These are phyloP conservation scores for Logfia minima DNA, from an alignment of 129 eudicot genomes.

Conservation along the genomic window DNA sequence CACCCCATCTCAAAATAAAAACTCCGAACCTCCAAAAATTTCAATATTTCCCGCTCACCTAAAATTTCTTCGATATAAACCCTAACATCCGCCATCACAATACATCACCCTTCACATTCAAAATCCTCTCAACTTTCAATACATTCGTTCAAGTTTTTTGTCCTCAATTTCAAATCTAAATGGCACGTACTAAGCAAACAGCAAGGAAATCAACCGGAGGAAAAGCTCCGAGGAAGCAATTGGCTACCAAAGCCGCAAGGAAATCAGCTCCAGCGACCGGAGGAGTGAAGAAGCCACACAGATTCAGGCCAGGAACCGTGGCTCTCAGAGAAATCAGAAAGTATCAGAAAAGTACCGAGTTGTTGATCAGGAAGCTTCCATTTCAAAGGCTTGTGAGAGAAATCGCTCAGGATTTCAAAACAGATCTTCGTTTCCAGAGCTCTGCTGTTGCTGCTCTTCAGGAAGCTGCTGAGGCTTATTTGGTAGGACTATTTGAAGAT, in stretches of 20 bases:
- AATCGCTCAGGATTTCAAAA: slow-evolving; percentile 11
- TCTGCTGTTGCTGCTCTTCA: slow-evolving; percentile 1
- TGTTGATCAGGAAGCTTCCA: slow-evolving; percentile 41
- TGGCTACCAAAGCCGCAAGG: slow-evolving; percentile 3
- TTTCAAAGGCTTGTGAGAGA: slow-evolving; percentile 12
- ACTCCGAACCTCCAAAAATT: not conserved
- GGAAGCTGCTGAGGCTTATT: slow-evolving; percentile 46
- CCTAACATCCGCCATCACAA: not conserved
- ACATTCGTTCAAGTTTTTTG: not conserved
- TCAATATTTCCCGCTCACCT: slow-evolving; percentile 26
- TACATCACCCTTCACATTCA: not conserved
- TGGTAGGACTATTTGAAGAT: slow-evolving; percentile 49
- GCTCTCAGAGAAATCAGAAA: slow-evolving; percentile 47
- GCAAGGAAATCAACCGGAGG: slow-evolving; percentile 53
- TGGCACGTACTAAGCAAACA: slow-evolving; percentile 57
- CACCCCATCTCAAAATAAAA: not conserved
- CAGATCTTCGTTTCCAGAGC: not conserved
- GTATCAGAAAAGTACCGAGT: slow-evolving; percentile 50
- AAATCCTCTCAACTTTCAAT: not conserved
- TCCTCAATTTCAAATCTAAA: not conserved
- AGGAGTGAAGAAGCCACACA: slow-evolving; percentile 59
- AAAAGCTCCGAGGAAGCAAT: slow-evolving; percentile 9
- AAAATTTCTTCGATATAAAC: not conserved
- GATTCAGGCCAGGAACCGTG: slow-evolving; percentile 47
- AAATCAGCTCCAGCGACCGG: slow-evolving; percentile 42